These are phyloP conservation scores for Boletus edulis DNA, from an alignment of 768 basidiomycete genomes.

Conservation along the genomic window DNA sequence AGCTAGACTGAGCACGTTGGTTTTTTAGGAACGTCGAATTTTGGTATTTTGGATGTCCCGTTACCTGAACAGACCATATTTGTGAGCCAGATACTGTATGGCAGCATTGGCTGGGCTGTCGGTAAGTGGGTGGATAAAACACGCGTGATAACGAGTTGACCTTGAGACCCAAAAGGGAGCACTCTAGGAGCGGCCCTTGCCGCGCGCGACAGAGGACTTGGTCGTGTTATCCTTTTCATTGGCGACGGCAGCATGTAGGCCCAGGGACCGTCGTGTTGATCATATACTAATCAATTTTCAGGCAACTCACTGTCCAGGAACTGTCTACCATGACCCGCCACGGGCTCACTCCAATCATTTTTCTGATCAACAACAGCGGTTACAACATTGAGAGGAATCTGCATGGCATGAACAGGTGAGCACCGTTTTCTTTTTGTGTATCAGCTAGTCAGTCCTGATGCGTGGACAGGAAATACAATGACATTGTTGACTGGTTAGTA, in stretches of 20 bases:
- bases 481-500: conserved; percentile 69
- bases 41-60: conserved; percentile 80
- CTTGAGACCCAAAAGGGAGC: conserved; percentile 39
- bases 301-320: conserved; percentile 81
- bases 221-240: conserved; percentile 78
- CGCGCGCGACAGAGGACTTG: conserved; percentile 57
- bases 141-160: background rate
- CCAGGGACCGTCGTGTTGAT: background rate
- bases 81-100: conserved; percentile 82
- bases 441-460: background rate
- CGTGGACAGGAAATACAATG: conserved; percentile 69
- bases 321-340: conserved; percentile 78
- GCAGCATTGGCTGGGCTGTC: conserved; percentile 88
- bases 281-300: conserved; percentile 24
- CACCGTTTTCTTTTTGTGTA: background rate
- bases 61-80: conserved; percentile 67
- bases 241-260: conserved; percentile 81
- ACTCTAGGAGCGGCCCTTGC: conserved; percentile 81
- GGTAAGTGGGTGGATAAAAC: conserved; percentile 39
- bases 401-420: conserved; percentile 59
- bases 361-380: conserved; percentile 76
- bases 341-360: conserved; percentile 77
- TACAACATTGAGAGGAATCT: conserved; percentile 89
- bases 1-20: background rate
- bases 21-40: conserved; percentile 64